These are phyloP conservation scores for Jamesozyma gamospora DNA, from an alignment of 805 yeast genomes.

Conservation along the genomic window DNA sequence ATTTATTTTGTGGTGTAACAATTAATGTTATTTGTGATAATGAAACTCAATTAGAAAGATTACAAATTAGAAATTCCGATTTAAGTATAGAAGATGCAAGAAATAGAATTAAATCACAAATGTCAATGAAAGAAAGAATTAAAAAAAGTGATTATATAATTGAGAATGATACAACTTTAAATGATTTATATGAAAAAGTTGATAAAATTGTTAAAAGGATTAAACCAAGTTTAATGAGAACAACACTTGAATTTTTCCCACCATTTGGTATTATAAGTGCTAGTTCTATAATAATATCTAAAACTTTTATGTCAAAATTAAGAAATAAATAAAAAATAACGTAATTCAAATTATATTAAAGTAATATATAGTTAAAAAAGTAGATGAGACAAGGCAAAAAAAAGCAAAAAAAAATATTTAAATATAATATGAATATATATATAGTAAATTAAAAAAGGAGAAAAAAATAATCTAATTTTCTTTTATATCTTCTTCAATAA, in stretches of 20 bases:
- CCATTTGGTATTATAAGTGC: slow-evolving; percentile 32
- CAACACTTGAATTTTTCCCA: slow-evolving; percentile 32
- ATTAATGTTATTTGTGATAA: slow-evolving; percentile 57
- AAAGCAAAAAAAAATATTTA: too few relatives aligned
- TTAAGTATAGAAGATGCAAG: slow-evolving; percentile 55
- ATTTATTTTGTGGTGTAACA: slow-evolving; percentile 58
- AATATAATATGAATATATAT: too few relatives aligned
- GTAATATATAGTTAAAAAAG: too few relatives aligned
- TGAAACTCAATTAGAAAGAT: slow-evolving; percentile 51
- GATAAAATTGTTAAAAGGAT: slow-evolving; percentile 32
- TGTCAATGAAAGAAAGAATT: slow-evolving; percentile 51
- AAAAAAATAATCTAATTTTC: too few relatives aligned
- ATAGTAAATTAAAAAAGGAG: too few relatives aligned
- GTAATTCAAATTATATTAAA: too few relatives aligned
- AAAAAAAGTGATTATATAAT: slow-evolving; percentile 55
- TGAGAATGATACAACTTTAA: slow-evolving; percentile 45
- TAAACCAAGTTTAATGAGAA: slow-evolving; percentile 30
- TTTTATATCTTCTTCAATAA: too few relatives aligned
- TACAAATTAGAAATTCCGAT: slow-evolving; percentile 57
- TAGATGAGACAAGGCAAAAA: too few relatives aligned
- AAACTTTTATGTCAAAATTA: slow-evolving; percentile 8
- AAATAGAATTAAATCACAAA: slow-evolving; percentile 67
- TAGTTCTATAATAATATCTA: slow-evolving; percentile 20
- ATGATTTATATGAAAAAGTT: slow-evolving; percentile 35
- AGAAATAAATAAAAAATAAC: neutral